Evolutionary conservation across 2,329 filamentous ascomycete species (phyloP), one percentile per base, ranked within the genome.

Genomic region (Daldinia sp.): DNA sequence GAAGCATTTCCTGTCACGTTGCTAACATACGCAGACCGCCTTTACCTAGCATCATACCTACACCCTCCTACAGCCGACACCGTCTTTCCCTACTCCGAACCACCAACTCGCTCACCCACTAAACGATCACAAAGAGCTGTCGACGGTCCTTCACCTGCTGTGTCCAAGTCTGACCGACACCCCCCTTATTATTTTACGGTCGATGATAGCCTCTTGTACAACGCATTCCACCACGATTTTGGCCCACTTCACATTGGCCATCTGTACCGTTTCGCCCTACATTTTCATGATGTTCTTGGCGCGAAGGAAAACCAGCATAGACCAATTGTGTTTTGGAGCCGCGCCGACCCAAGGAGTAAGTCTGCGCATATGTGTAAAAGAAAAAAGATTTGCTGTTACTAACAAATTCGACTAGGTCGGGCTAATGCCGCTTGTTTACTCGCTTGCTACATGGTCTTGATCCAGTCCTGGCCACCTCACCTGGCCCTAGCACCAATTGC

Each of bases 191-290:
- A 98, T 83, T 99, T 99, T 82, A 95, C 93, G 57, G 90, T 98
- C 73, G 96, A 99, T 79, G 93, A 97, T 78, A 91, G 86, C 44
- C 89, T 99, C 50, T 87, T 97, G 53, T 99, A 99, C 86, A 99
- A 99, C 81, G 94, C 95, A 35, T 99, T 99, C 82, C 94, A 98
- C 82, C 94, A 97, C 77, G 96, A 99, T 82, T 99, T 99, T 80
- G 96, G 96, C 76, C 96, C 96, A 76, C 86, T 99, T 67, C 96
- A 99, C 84, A 97, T 99, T 74, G 96, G 96, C 28, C 96, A 99
- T 80, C 85, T 99, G 44, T 99, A 98, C 85, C 89, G 96, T 70
- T 99, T 98, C 80, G 95, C 96, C 4, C 92, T 98, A 60, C 91
- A 95, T 76, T 93, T 99, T 78, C 96, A 99, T 78, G 95, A 98